Evolutionary conservation across 1,139 yeast species (phyloP), one percentile per base, ranked within the genome.

Genomic region (Protomyces lactucae-debilis): DNA sequence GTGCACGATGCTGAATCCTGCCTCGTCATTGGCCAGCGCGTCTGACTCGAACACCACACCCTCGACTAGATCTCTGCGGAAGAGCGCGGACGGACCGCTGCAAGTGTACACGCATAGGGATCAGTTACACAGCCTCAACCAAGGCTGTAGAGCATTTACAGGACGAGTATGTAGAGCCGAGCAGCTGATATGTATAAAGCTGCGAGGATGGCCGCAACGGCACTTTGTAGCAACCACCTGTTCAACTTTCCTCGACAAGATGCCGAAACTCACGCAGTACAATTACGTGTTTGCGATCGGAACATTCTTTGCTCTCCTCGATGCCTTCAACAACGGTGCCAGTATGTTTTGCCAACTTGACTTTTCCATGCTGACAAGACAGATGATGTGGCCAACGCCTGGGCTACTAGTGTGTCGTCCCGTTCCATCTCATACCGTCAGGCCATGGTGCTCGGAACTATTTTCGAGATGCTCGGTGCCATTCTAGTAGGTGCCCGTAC

Each of bases 291-390:
- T 73, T 63, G 75, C 75, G 63, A 69, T 71, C 43, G 83, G 84
- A 60, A 82, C 85, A 82, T 76, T 86, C 67, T 86, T 87, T 76
- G 91, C 90, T 69, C 85, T 85, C 78, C 78, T 86, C 71, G 91
- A 86, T 75, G 92, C 92, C n/a, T 87, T 85, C 82, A 85, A 85
- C 73, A 87, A 86, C 71, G 95, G 95, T 64, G 95, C 93, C 53
- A 87, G 60, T 55, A 55, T 16, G 60, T 45, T 5, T 23, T 2
- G 3, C 14, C 16, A 5, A 21, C 12, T 6, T 52, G n/a, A 23
- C 5, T 28, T 12, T 23, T 2, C n/a, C 55, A 21, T 52, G 18
- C 21, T 23, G 37, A 23, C 37, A 18, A 12, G 12, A 10, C 10
- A 55, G 60, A 87, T 72, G 93, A 87, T 79, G 91, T 86, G 66